Evolutionary conservation across 495 filamentous ascomycete species (phyloP).

Genomic region (Letharia lupina): DNA sequence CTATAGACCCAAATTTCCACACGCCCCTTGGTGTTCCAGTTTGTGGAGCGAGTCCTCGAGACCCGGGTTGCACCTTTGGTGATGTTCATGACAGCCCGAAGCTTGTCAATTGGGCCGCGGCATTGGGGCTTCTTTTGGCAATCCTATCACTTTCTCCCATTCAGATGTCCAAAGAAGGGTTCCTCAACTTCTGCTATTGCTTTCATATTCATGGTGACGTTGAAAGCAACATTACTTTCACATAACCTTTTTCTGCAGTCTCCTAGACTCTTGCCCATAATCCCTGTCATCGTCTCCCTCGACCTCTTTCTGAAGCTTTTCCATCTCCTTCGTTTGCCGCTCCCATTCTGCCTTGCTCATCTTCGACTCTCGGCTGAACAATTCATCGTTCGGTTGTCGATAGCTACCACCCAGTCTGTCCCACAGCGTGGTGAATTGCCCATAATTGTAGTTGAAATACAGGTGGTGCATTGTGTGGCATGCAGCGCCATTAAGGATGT

Average conservation of each 20-base stretch:
- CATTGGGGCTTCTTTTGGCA: background rate
- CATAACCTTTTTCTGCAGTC: conserved; percentile 36
- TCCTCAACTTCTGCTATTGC: background rate
- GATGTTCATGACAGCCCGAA: background rate
- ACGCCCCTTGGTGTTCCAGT: background rate
- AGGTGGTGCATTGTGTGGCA: conserved; percentile 96
- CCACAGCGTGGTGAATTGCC: conserved; percentile 94
- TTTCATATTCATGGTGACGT: background rate
- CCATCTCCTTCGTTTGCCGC: conserved; percentile 77
- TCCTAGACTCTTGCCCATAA: conserved; percentile 50
- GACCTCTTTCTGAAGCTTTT: conserved; percentile 69
- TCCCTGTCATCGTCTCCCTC: conserved; percentile 81
- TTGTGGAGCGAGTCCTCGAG: background rate
- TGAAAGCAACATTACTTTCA: conserved; percentile 17
- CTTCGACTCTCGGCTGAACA: conserved; percentile 83
- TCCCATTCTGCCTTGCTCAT: conserved; percentile 77
- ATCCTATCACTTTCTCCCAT: background rate
- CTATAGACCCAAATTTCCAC: background rate
- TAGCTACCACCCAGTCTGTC: conserved; percentile 86
- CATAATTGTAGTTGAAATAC: conserved; percentile 99
- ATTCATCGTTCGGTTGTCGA: conserved; percentile 74
- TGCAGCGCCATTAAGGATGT: conserved; percentile 86
- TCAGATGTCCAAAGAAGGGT: background rate
- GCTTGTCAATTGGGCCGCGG: background rate
- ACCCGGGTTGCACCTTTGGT: background rate